A percentile compares a stretch with the other conserved stretches of the same genome.
Evolutionary conservation across 345 rosid genomes (phyloP).

Genomic region (Populus tremula): DNA sequence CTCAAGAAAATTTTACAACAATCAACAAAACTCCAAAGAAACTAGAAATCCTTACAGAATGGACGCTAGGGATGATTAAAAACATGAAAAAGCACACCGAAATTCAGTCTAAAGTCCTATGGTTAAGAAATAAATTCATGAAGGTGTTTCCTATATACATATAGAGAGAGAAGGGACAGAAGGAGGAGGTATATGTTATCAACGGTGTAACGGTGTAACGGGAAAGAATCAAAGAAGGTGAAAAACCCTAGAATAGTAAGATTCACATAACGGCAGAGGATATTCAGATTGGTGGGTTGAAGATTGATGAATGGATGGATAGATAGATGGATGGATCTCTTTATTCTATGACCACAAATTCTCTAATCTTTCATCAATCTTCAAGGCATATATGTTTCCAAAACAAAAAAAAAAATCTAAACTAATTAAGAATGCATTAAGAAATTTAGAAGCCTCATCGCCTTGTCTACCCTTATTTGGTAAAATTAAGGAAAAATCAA

Average conservation of each 20-base stretch:
- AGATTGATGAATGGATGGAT: background rate
- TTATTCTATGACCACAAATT: conserved; percentile 13
- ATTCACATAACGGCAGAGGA: background rate
- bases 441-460: background rate
- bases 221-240: background rate
- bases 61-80: too few species aligned
- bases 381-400: background rate
- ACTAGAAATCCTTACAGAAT: too few species aligned
- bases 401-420: background rate
- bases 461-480: conserved; percentile 4
- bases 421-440: background rate
- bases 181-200: background rate
- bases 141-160: too few species aligned
- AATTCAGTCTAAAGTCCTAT: too few species aligned
- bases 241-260: conserved; percentile 22
- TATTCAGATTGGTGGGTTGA: background rate
- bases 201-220: background rate
- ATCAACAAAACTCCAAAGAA: too few species aligned
- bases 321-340: conserved; percentile 14
- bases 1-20: background rate
- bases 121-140: too few species aligned
- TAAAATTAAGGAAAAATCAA: background rate
- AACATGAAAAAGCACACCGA: too few species aligned
- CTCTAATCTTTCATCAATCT: background rate
- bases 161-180: background rate